A percentile compares a stretch with the other conserved stretches of the same genome.
phyloP scores from a whole-genome alignment of 73 alveolate genomes.

The Uronychia binucleata region DNA sequence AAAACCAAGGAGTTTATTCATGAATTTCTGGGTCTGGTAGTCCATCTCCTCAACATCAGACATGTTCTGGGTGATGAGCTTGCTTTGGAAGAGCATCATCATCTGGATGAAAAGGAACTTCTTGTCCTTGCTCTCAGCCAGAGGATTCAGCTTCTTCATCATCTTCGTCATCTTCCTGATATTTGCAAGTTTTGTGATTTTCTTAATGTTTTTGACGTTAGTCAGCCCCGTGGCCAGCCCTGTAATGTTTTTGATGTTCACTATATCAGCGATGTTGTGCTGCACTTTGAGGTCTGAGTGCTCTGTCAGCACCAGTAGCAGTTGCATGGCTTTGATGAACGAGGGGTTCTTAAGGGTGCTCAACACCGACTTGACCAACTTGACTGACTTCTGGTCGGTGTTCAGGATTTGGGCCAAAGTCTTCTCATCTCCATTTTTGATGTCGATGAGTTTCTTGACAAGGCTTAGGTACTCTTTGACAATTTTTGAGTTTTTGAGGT shows the following conservation, averaged over 20 bases:
- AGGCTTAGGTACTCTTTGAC: neutral
- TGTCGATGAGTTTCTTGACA: too few species aligned
- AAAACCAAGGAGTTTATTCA: neutral
- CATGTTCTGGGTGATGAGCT: neutral
- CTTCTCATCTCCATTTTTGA: neutral
- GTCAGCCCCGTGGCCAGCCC: neutral
- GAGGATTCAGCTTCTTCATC: neutral
- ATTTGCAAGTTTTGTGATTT: neutral
- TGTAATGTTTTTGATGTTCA: neutral
- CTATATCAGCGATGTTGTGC: neutral
- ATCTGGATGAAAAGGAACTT: neutral
- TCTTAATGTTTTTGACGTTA: neutral
- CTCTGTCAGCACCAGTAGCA: neutral
- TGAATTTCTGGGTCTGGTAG: neutral
- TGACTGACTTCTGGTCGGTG: neutral
- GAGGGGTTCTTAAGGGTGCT: neutral
- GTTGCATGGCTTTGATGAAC: neutral
- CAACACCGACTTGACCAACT: neutral
- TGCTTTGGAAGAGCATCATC: constrained; percentile 1
- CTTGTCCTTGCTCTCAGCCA: neutral
- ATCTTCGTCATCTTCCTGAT: neutral
- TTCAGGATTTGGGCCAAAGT: neutral
- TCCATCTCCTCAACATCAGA: neutral
- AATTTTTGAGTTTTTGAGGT: neutral
- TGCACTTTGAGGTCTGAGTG: neutral